These are phyloP conservation scores for Euphorbia lathyris DNA, from an alignment of 345 rosid genomes.

Conservation along the genomic window DNA sequence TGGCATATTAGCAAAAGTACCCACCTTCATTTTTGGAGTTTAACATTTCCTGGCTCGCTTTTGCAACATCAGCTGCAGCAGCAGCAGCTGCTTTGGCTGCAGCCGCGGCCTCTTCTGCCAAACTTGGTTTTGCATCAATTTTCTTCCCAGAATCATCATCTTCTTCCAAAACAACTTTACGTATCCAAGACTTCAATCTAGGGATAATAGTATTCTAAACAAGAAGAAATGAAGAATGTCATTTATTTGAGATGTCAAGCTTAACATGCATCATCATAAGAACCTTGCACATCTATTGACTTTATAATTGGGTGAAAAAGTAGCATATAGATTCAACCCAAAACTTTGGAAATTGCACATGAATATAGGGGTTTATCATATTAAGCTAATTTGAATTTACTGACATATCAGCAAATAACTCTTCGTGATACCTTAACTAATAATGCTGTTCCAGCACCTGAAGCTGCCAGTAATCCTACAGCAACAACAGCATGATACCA, in stretches of 20 bases:
- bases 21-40: slow-evolving; percentile 64
- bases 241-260: slow-evolving; percentile 8
- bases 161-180: slow-evolving; percentile 70
- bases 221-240: slow-evolving; percentile 32
- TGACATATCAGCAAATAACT: not conserved
- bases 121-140: slow-evolving; percentile 54
- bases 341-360: not conserved
- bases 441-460: slow-evolving; percentile 86
- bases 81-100: slow-evolving; percentile 93
- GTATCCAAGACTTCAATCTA: slow-evolving; percentile 84
- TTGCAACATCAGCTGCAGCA: slow-evolving; percentile 88
- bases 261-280: not conserved
- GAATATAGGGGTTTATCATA: slow-evolving; percentile 8
- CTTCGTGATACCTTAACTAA: slow-evolving; percentile 59
- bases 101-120: slow-evolving; percentile 87
- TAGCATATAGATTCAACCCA: not conserved
- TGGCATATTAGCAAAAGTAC: not conserved
- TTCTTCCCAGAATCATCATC: slow-evolving; percentile 50
- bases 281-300: not conserved
- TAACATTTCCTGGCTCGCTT: slow-evolving; percentile 82
- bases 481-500: slow-evolving; percentile 87
- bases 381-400: not conserved
- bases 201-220: slow-evolving; percentile 74
- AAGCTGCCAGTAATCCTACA: slow-evolving; percentile 72
- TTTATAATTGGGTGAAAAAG: slow-evolving; percentile 3